A percentile compares a stretch with the other conserved stretches of the same genome.
These are phyloP conservation scores for Veloporphyrellus conicus DNA, from an alignment of 1,284 basidiomycete species.

Conservation along the genomic window DNA sequence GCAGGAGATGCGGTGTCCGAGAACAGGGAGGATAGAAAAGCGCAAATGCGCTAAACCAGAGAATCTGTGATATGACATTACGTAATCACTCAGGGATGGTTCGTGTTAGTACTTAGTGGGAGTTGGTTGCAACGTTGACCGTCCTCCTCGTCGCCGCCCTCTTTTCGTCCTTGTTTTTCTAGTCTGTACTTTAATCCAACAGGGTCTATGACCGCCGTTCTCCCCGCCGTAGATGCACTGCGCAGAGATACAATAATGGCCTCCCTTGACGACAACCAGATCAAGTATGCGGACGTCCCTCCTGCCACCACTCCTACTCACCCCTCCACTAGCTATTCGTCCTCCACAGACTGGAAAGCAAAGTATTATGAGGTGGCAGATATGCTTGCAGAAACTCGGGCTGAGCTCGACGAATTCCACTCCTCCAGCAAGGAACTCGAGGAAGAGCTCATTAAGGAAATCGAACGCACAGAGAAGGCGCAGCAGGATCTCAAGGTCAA, in stretches of 20 bases:
- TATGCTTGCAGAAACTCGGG: conserved; percentile 79
- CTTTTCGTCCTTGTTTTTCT: conserved; percentile 17
- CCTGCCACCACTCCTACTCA: conserved; percentile 15
- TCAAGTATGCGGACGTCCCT: conserved; percentile 43
- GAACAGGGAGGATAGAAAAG: conserved; percentile 76
- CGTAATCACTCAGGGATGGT: conserved; percentile 24
- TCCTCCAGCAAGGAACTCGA: conserved; percentile 88
- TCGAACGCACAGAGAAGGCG: conserved; percentile 81
- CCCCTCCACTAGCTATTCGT: conserved; percentile 46
- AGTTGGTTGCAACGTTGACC: conserved; percentile 19
- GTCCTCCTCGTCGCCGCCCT: neutral
- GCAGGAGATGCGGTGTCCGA: conserved; percentile 88
- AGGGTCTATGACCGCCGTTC: conserved; percentile 58
- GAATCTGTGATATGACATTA: conserved; percentile 38
- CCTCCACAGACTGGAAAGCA: conserved; percentile 69
- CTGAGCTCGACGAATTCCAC: conserved; percentile 89
- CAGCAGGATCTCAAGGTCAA: conserved; percentile 79
- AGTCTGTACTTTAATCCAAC: conserved; percentile 18
- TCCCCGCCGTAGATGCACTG: conserved; percentile 55
- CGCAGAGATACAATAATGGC: conserved; percentile 56
- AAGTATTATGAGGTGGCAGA: conserved; percentile 85
- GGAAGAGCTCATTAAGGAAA: conserved; percentile 86
- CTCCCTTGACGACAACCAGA: conserved; percentile 55
- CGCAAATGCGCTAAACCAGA: conserved; percentile 90
- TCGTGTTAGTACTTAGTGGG: neutral